Evolutionary conservation across 2,329 filamentous ascomycete genomes (phyloP).

Genomic region (Colletotrichum sansevieriae): DNA sequence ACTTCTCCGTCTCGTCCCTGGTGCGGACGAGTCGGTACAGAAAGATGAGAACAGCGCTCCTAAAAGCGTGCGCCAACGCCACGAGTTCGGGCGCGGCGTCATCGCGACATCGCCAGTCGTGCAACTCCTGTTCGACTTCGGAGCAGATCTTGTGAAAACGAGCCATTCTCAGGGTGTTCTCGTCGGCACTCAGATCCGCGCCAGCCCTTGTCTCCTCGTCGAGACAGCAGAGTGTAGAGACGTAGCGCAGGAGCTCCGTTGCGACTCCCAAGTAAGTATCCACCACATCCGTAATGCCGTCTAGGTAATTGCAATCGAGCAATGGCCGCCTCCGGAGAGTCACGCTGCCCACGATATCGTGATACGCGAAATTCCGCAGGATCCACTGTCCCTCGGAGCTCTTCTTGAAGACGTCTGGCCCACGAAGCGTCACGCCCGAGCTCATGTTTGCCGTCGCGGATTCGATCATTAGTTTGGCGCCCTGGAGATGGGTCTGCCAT

Average conservation of each 20-base stretch:
- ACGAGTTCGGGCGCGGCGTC: constrained; percentile 24
- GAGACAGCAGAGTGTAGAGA: constrained; percentile 19
- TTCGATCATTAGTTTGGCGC: constrained; percentile 38
- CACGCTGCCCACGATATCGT: constrained; percentile 39
- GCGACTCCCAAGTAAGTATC: constrained; percentile 42
- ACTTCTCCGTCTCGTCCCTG: background rate
- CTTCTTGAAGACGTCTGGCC: constrained; percentile 36
- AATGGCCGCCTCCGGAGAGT: constrained; percentile 35
- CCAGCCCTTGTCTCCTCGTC: constrained; percentile 26
- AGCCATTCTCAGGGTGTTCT: background rate
- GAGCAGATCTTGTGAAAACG: constrained; percentile 13
- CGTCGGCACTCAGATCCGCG: background rate
- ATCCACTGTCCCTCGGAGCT: constrained; percentile 42
- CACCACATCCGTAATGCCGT: constrained; percentile 40
- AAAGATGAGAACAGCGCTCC: constrained; percentile 28
- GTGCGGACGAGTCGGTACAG: constrained; percentile 27
- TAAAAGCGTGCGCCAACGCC: constrained; percentile 29
- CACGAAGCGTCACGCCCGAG: constrained; percentile 14
- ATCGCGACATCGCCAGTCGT: constrained; percentile 24
- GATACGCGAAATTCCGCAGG: constrained; percentile 43
- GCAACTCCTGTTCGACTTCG: constrained; percentile 29
- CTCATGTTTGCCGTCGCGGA: constrained; percentile 21
- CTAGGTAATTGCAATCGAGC: constrained; percentile 36
- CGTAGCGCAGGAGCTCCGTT: constrained; percentile 33
- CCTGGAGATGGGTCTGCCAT: constrained; percentile 39